phyloP scores from a whole-genome alignment of 2,329 filamentous ascomycete species.

The Pseudogymnoascus sp. region DNA sequence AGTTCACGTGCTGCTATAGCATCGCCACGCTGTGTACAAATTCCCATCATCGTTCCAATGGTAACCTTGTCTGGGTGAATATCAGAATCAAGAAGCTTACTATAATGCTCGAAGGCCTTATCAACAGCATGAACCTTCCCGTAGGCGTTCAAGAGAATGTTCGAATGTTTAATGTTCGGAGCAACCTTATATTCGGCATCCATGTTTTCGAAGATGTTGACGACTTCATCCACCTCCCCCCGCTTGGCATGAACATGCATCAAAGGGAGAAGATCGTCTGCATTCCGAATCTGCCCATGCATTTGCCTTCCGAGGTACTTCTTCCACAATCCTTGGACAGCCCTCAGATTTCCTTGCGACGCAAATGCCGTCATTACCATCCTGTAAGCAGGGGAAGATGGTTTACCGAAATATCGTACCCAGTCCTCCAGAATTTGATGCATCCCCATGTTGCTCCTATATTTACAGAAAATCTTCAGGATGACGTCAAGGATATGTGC shows the following conservation, averaged over 20 bases:
- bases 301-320: conserved; percentile 24
- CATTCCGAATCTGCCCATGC: conserved; percentile 7
- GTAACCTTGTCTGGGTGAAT: conserved; percentile 53
- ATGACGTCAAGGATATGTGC: conserved; percentile 23
- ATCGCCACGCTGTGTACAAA: conserved; percentile 66
- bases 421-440: conserved; percentile 33
- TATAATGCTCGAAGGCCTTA: conserved; percentile 58
- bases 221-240: conserved; percentile 54
- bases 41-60: conserved; percentile 65
- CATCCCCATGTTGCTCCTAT: conserved; percentile 29
- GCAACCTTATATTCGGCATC: conserved; percentile 43
- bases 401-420: conserved; percentile 25
- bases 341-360: conserved; percentile 36
- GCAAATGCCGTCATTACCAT: conserved; percentile 36
- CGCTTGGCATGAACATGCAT: conserved; percentile 64
- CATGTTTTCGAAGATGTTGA: conserved; percentile 57
- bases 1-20: conserved; percentile 59
- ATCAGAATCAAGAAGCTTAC: conserved; percentile 43
- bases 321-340: conserved; percentile 38
- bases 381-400: conserved; percentile 25
- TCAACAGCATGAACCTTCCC: conserved; percentile 57
- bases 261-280: conserved; percentile 42
- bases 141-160: conserved; percentile 67
- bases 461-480: conserved; percentile 26
- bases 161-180: conserved; percentile 61